Conservation (phyloP, 495 filamentous ascomycete genomes). For the Neurospora sp. region DNA sequence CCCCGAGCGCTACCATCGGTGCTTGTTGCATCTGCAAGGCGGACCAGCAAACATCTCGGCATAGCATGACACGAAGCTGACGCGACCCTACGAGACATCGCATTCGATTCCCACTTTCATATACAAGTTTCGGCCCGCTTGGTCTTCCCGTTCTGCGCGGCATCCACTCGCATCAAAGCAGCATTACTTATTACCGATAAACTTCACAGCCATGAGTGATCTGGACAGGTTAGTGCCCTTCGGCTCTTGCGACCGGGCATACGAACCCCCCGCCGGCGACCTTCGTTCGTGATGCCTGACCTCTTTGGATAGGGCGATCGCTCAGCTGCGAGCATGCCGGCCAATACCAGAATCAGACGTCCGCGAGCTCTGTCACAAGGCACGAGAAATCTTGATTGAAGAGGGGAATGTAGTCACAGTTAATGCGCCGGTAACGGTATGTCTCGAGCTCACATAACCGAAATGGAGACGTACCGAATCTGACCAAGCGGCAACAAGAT, state of each 20-base stretch:
- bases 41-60: neutral
- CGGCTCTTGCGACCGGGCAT: conserved; percentile 19
- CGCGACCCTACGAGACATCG: neutral
- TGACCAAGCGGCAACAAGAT: conserved; percentile 41
- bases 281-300: neutral
- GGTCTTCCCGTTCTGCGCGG: neutral
- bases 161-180: neutral
- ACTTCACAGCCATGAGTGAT: conserved; percentile 15
- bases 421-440: conserved; percentile 84
- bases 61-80: conserved; percentile 5
- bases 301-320: conserved; percentile 60
- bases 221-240: conserved; percentile 19
- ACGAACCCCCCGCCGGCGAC: conserved; percentile 35
- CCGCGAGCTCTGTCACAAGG: conserved; percentile 94
- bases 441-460: neutral
- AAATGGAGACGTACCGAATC: neutral
- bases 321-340: conserved; percentile 85
- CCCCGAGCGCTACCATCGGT: neutral
- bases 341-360: conserved; percentile 94
- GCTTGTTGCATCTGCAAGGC: neutral
- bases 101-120: conserved; percentile 1
- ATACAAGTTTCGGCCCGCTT: neutral
- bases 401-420: conserved; percentile 97
- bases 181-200: neutral
- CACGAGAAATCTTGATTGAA: conserved; percentile 90